These are phyloP conservation scores for Polychytrium aggregatum DNA, from an alignment of 192 early-diverging fungal species.

Conservation along the genomic window DNA sequence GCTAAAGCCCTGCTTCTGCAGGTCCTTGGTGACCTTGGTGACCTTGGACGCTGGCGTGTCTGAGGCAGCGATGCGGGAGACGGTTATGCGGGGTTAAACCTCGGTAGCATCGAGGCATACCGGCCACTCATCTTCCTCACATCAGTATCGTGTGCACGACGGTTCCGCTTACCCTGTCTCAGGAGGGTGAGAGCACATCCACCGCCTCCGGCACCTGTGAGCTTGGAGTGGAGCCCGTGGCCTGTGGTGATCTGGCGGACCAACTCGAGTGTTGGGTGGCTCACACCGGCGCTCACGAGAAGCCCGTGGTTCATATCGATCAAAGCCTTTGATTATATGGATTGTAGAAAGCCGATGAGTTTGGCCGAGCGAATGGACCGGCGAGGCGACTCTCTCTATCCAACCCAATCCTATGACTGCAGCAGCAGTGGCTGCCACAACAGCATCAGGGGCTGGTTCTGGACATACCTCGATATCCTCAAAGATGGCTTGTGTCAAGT, in stretches of 20 bases:
- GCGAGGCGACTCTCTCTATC: neutral
- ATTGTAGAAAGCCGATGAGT: neutral
- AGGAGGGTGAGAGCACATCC: constrained; percentile 77
- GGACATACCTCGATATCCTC: neutral
- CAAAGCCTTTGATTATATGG: constrained; percentile 37
- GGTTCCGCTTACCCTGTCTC: constrained; percentile 6
- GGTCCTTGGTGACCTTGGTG: constrained; percentile 25
- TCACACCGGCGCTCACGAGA: constrained; percentile 65
- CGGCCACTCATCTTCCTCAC: too few species aligned
- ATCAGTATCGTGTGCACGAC: neutral
- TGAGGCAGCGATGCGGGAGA: neutral
- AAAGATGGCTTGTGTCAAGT: neutral
- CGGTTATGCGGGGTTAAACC: neutral
- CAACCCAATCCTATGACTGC: neutral
- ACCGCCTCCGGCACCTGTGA: constrained; percentile 96
- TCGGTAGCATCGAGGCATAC: too few species aligned
- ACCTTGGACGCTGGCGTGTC: constrained; percentile 16
- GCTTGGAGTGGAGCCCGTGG: constrained; percentile 64
- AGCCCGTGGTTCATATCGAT: constrained; percentile 81
- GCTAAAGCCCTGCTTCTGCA: constrained; percentile 50
- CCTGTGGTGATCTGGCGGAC: constrained; percentile 52
- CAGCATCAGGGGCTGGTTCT: neutral
- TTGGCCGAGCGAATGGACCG: neutral
- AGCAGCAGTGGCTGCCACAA: neutral
- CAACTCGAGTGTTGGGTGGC: constrained; percentile 72